These are phyloP conservation scores for Cercospora brassicicola DNA, from an alignment of 2,329 filamentous ascomycete species.

Conservation along the genomic window DNA sequence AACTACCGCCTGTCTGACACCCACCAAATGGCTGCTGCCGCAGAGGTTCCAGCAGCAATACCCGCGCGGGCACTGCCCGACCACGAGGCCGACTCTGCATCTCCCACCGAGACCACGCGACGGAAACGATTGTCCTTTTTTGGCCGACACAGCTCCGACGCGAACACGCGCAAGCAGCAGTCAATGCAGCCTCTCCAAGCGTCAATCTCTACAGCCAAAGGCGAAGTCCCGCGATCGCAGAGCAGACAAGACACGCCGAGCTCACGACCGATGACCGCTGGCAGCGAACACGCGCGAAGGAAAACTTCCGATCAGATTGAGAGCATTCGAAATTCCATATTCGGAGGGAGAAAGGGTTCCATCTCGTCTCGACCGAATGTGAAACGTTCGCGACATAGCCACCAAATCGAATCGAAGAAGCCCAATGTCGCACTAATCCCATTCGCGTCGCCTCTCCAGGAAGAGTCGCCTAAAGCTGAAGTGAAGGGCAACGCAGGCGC, in stretches of 20 bases:
- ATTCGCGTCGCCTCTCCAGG: constrained; percentile 15
- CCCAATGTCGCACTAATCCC: constrained; percentile 20
- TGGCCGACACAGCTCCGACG: constrained; percentile 28
- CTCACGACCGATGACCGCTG: constrained; percentile 22
- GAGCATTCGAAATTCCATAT: constrained; percentile 32
- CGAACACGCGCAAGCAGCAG: constrained; percentile 19
- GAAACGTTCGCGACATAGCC: constrained; percentile 21
- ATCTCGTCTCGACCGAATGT: constrained; percentile 11
- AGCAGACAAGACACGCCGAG: constrained; percentile 6
- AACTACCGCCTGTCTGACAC: constrained; percentile 9
- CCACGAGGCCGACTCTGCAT: constrained; percentile 13
- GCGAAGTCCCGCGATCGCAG: background rate
- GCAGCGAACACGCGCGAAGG: constrained; percentile 21
- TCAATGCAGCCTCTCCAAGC: constrained; percentile 19
- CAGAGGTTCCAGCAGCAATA: constrained; percentile 5
- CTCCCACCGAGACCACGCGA: constrained; percentile 23
- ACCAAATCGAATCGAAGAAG: constrained; percentile 4
- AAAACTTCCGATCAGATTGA: constrained; percentile 30
- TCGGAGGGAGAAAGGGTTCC: constrained; percentile 23
- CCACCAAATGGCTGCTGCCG: constrained; percentile 11
- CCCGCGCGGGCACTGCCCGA: constrained; percentile 17
- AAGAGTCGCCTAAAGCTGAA: constrained; percentile 1
- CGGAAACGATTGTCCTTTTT: constrained; percentile 34
- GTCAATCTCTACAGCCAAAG: constrained; percentile 13
- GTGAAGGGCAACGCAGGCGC: constrained; percentile 15